Base-by-base conservation (phyloP, 108 stramenopile genomes). In the Skeletonema potamos region DNA sequence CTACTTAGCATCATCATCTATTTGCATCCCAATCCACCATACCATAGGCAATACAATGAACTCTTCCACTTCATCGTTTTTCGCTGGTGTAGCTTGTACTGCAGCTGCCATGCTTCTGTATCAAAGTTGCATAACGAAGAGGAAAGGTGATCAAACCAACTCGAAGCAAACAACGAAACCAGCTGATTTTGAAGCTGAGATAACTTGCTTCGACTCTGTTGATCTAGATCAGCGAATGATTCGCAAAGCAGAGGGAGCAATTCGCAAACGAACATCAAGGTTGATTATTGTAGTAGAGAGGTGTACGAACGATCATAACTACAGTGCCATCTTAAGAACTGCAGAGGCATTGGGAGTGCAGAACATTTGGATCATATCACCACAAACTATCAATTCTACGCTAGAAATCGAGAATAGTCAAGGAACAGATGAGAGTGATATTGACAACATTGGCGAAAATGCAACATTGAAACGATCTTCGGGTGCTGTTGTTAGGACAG, bases 301-400 rank as follows among this genome's bases (percentile, higher is more conserved):
- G 30, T 94, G 93, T 61, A 92, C 90, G 15, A 94, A 91, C 66
- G 93, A 94, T 82, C 87, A 89, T 72, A 94, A 94, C 69, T 94
- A 94, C 74, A 65, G 69, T 64, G 80, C 80, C 48, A 81, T 77
- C 51, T 54, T 81, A 20, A 69, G 93, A 62, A 92, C 93, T 20
- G 91, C 85, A 24, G 93, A 96, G 74, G 95, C 92, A 10, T 67
- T 96, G 63, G 95, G 95, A 1, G 85, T 96, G 1, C 92, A 93
- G 79, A 76, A 88, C 63, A 85, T 96, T 0, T 90, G 66, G 54
- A 86, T 94, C 63, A 87, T 96, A 58, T 85, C 89, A 36, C 91
- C 95, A 28, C 85, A 56, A 61, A 61, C 41, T 58, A 84, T 63
- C 51, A 57, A 68, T 60, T 63, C 72, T 34, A 80, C 79, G 4